Base-by-base conservation (phyloP, 768 basidiomycete genomes). In the Boletus patriciae region DNA sequence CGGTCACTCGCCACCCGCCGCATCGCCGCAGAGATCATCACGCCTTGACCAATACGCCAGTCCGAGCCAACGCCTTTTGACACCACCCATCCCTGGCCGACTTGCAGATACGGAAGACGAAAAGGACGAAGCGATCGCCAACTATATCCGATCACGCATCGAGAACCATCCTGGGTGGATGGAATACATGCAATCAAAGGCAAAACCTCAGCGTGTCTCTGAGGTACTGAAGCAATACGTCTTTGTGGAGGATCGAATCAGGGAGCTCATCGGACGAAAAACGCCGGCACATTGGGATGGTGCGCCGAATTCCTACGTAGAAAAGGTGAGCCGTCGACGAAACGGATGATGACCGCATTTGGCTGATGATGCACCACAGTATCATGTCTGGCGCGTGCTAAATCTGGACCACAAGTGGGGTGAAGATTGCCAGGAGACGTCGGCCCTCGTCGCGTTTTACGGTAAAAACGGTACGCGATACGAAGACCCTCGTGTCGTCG, bases 381-480 rank as follows among this genome's bases (percentile, higher is more conserved):
- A 60, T 37, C 85, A 89, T 55, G 77, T 90, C 27, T 71, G 80
- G 64, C 71, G 67, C 38, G 83, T 82, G 9, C 72, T 90, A 48
- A 72, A 74, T 19, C 65, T 86, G 36, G 60, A 66, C 34, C 64
- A 71, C 6, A 65, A 68, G 25, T 85, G 79, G 74, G 76, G 77
- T 3, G 64, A 75, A 11, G 76, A 77, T 29, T 84, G 83, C 65
- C 69, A 71, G 16, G 84, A 83, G 60, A 82, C 80, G 7, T 68
- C 83, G 46, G 46, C 54, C 11, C 79, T 89, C 37, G 68, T 87
- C 41, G 67, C 63, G 18, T 70, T 81, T 50, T 89, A 88, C 62
- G 88, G 88, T 3, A 76, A 78, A 29, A 68, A 77, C 10, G 86
- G 86, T 7, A 70, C 66, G 25, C 77, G 78, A 29, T 73, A 69